A percentile compares a stretch with the other conserved stretches of the same genome.
Evolutionary conservation across 2,329 filamentous ascomycete species (phyloP).

Genomic region (Onygenales sp.): DNA sequence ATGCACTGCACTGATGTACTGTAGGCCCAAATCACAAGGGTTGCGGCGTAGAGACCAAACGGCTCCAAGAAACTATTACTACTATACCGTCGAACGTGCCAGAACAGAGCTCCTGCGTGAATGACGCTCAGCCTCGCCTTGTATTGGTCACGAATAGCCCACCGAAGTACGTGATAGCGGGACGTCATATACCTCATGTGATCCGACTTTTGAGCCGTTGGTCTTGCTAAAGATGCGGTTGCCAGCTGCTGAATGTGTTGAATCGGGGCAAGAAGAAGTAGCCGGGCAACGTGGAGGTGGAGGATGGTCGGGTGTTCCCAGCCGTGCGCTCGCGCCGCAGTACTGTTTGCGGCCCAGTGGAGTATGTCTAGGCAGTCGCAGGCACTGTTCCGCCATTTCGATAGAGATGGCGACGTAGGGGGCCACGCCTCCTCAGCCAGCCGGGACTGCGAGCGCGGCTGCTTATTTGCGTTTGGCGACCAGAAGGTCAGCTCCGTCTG

Average conservation of each 20-base stretch:
- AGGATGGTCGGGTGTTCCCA: constrained; percentile 47
- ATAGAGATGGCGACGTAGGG: too few species aligned
- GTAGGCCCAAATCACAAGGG: constrained; percentile 41
- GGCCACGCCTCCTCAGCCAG: too few species aligned
- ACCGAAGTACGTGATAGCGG: constrained; percentile 17
- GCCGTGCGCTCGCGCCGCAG: constrained; percentile 40
- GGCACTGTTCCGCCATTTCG: constrained; percentile 30
- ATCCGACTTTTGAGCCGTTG: constrained; percentile 19
- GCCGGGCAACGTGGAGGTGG: constrained; percentile 46
- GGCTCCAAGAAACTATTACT: constrained; percentile 41
- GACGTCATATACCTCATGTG: constrained; percentile 19
- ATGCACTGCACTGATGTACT: neutral
- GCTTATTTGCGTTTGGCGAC: too few species aligned
- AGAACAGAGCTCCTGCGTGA: constrained; percentile 44
- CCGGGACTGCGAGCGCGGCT: too few species aligned
- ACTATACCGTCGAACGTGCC: constrained; percentile 44
- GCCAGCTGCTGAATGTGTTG: constrained; percentile 38
- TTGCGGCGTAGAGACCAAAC: constrained; percentile 35
- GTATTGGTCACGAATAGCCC: constrained; percentile 43
- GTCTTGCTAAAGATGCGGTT: neutral
- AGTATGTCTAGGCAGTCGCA: constrained; percentile 44
- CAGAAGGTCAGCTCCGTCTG: too few species aligned
- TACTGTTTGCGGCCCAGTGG: constrained; percentile 49
- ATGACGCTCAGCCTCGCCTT: constrained; percentile 50
- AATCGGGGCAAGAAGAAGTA: constrained; percentile 43